These are phyloP conservation scores for Betula pendula DNA, from an alignment of 306 rosid genomes.

Conservation along the genomic window DNA sequence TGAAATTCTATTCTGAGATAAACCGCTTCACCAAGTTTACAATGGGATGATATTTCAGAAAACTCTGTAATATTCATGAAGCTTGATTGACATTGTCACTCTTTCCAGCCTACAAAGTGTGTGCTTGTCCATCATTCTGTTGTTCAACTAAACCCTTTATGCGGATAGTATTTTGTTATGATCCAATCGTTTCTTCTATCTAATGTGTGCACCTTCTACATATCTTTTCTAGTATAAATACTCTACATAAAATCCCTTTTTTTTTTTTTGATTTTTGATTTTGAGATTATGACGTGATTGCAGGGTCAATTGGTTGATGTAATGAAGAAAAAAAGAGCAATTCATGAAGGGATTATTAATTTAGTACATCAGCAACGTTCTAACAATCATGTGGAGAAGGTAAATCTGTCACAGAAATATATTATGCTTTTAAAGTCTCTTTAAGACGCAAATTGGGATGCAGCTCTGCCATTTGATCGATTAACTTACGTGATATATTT, in stretches of 20 bases:
- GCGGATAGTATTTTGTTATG: background rate
- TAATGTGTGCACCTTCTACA: background rate
- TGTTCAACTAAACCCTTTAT: background rate
- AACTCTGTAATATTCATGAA: background rate
- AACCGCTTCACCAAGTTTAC: background rate
- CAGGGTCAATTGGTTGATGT: conserved; percentile 93
- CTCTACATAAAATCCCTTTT: background rate
- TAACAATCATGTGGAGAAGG: conserved; percentile 50
- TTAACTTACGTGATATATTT: background rate
- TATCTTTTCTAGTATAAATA: background rate
- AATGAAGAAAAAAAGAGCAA: conserved; percentile 90
- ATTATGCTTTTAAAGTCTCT: conserved; percentile 1
- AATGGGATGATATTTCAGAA: background rate
- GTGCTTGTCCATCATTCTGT: no score
- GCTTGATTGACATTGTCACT: background rate
- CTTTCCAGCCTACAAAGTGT: background rate
- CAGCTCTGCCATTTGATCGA: background rate
- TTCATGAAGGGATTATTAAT: conserved; percentile 75
- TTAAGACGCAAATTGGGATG: background rate
- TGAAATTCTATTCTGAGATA: background rate
- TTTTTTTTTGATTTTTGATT: no score
- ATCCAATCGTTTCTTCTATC: background rate
- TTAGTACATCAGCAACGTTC: conserved; percentile 63
- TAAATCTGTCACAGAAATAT: conserved; percentile 4
- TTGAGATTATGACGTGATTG: conserved; percentile 27